Evolutionary conservation across 805 yeast species (phyloP).

Genomic region (Kluyveromyces aestuarii): DNA sequence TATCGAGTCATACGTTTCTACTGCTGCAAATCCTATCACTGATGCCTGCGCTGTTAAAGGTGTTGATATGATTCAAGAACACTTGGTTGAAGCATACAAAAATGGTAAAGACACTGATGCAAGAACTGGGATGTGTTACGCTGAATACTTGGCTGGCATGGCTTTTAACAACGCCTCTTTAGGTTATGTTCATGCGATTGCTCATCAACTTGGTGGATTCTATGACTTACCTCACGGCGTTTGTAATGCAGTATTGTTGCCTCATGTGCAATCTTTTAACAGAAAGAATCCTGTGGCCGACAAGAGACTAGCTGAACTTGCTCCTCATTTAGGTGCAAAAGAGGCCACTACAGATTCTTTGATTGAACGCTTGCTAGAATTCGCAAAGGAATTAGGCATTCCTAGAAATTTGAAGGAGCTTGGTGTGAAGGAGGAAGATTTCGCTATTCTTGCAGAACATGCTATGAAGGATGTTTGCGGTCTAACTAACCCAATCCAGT

Average conservation of each 20-base stretch:
- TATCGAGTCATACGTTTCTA: conserved; percentile 37
- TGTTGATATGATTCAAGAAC: conserved; percentile 31
- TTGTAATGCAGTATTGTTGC: conserved; percentile 37
- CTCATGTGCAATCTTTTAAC: conserved; percentile 28
- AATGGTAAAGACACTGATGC: conserved; percentile 35
- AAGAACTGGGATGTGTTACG: conserved; percentile 35
- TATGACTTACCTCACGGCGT: conserved; percentile 38
- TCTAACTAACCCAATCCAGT: conserved; percentile 16
- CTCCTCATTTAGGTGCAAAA: conserved; percentile 13
- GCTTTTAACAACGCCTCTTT: conserved; percentile 36
- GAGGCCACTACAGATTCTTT: conserved; percentile 11
- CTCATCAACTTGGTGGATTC: conserved; percentile 32
- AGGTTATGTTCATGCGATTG: conserved; percentile 37
- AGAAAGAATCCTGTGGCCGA: conserved; percentile 5
- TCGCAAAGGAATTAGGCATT: conserved; percentile 10
- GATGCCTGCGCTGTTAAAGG: conserved; percentile 37
- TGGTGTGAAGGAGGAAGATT: conserved; percentile 16
- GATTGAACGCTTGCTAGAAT: conserved; percentile 9
- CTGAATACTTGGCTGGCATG: conserved; percentile 37
- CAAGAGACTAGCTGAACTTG: conserved; percentile 14
- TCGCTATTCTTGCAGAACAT: conserved; percentile 14
- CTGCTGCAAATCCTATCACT: conserved; percentile 39
- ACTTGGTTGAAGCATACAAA: conserved; percentile 31
- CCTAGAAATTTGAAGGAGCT: conserved; percentile 15
- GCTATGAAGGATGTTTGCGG: conserved; percentile 20